Base-by-base conservation (phyloP, 208 protist species). In the Trypanosoma caninum region DNA sequence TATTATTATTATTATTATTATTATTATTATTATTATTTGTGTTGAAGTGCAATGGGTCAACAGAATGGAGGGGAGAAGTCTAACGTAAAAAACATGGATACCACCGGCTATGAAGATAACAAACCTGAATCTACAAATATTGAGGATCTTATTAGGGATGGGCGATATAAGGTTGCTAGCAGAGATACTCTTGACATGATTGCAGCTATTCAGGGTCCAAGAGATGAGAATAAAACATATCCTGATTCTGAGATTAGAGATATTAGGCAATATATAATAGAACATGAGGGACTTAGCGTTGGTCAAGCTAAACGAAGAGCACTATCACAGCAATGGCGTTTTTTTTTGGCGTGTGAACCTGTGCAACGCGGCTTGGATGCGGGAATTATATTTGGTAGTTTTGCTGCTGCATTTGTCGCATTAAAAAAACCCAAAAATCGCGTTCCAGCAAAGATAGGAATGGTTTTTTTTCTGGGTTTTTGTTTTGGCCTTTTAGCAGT, bases 311-410 rank as follows among this genome's bases (percentile, higher is more conserved):
- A 76, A 23, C 58, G 77, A 27, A 72, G 72, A 18, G 76, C 65
- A 4, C 60, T 93, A 35, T 72, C 86, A 13, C 86, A 93, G 37
- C 86, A 93, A 59, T 93, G 86, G 83, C 82, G 86, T 7, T 93
- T 93, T 51, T 93, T 90, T 50, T 59, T 93, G 0, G 87, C 86
- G 0, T 86, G 80, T 72, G 86, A 93, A 48, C 86, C 86, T 30
- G 80, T 93, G 73, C 86, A 93, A 56, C 79, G 82, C 6, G 86
- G 82, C 16, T 66, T 93, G 7, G 86, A 93, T 52, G 86, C 86
- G 0, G 86, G 86, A 8, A 85, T 93, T 52, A 88, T 93, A 42
- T 25, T 82, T 5, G 86, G 86, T 13, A 90, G 82, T 55, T 82
- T 87, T 54, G 59, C 80, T 13, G 80, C 86, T 20, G 85, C 85